Evolutionary conservation across 441 rosid species (phyloP).

Genomic region (Melastoma candidum): DNA sequence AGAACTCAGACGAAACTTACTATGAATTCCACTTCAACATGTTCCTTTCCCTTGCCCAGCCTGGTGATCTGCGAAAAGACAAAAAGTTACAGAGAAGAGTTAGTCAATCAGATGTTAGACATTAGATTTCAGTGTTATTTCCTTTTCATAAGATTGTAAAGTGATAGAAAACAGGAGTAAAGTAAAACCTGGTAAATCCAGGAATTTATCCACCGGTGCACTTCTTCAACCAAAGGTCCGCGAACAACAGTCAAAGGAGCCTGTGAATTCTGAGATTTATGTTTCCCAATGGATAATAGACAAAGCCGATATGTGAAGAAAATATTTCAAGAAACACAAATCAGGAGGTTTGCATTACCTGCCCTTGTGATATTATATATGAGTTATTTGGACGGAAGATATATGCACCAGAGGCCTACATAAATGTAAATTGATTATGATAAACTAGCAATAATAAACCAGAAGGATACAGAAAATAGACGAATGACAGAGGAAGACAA

Average conservation of each 20-base stretch:
- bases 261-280: slow-evolving; percentile 32
- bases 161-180: background rate
- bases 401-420: slow-evolving; percentile 85
- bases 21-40: slow-evolving; percentile 93
- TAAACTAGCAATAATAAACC: no score
- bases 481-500: background rate
- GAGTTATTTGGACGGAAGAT: slow-evolving; percentile 97
- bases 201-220: slow-evolving; percentile 69
- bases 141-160: slow-evolving; percentile 1
- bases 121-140: background rate
- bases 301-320: no score
- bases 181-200: slow-evolving; percentile 86
- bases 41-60: slow-evolving; percentile 80
- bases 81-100: background rate
- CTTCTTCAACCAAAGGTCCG: slow-evolving; percentile 80
- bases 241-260: slow-evolving; percentile 53
- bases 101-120: background rate
- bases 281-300: background rate
- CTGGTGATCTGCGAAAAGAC: slow-evolving; percentile 54
- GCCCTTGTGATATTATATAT: slow-evolving; percentile 43
- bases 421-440: no score
- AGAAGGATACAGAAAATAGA: slow-evolving; percentile 7
- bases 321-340: no score
- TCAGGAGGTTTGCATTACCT: slow-evolving; percentile 31
- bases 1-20: slow-evolving; percentile 35